Base-by-base conservation (phyloP, 805 yeast genomes). In the Yarrowia phangngaensis region DNA sequence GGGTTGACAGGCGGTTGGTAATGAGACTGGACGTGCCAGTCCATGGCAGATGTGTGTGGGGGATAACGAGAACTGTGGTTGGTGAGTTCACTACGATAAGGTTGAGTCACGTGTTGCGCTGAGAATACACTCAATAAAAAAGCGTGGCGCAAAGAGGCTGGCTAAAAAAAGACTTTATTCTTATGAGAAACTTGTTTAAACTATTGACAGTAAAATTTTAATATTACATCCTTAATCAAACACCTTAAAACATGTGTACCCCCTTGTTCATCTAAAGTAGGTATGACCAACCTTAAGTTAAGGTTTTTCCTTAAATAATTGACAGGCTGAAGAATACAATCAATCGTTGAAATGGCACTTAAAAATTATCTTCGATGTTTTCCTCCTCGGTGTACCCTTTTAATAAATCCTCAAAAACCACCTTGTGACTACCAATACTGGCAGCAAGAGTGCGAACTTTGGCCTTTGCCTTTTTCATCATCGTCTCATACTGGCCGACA, bases 401-500 rank as follows among this genome's bases (percentile, higher is more conserved):
- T n/a, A 62, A 60, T 51, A 62, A 64, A 32, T 62, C 65, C 43
- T 69, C 68, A n/a, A 65, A 60, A 1, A 59, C 53, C 8, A 72
- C 52, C 2, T 61, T 52, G 9, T 51, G 50, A 49, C 61, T 19
- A 38, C 53, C 56, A 20, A 68, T 51, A 5, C 66, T 38, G 8
- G 70, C 54, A 8, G 75, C 66, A 8, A 82, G 59, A 3, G 78
- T 70, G 51, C 85, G 67, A 23, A 80, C 68, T 60, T 82, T 81
- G 56, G 82, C 82, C 53, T 80, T 70, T 2, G 83, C 75, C 59
- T 76, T 75, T 15, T 67, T 64, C 3, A 80, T 45, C n/a, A 66
- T 56, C 51, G 68, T 72, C 49, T 80, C 88, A 51, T 73, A 74
- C 13, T 64, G 67, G 4, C 73, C 75, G 4, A 82, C 89, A 17